These are phyloP conservation scores for Didymella lethalis DNA, from an alignment of 2,329 filamentous ascomycete genomes.

Conservation along the genomic window DNA sequence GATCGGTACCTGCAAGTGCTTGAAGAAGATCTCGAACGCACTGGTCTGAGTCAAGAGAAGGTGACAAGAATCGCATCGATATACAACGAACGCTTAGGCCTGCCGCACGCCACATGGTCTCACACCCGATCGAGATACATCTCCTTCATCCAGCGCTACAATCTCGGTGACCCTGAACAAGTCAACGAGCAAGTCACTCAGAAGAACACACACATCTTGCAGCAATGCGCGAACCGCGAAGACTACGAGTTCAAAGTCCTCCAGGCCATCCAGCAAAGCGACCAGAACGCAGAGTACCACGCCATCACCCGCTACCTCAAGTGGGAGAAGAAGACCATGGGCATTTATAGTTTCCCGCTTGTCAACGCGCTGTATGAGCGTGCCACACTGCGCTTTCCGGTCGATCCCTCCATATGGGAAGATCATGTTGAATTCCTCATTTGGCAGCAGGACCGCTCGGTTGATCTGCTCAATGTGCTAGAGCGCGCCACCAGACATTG, in stretches of 20 bases:
- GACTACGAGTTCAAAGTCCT: conserved; percentile 72
- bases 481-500: conserved; percentile 88
- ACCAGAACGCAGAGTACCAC: conserved; percentile 64
- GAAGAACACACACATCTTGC: conserved; percentile 69
- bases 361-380: conserved; percentile 76
- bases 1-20: conserved; percentile 78
- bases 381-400: conserved; percentile 75
- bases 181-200: conserved; percentile 74
- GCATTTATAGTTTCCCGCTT: conserved; percentile 61
- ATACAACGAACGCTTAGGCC: conserved; percentile 73
- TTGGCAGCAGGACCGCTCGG: conserved; percentile 55
- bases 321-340: conserved; percentile 77
- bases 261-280: conserved; percentile 64
- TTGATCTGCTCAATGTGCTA: conserved; percentile 71
- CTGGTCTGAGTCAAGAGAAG: conserved; percentile 60
- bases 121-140: conserved; percentile 79
- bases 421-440: conserved; percentile 80
- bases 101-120: conserved; percentile 78
- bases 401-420: conserved; percentile 79
- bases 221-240: conserved; percentile 70
- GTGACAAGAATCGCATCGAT: conserved; percentile 72
- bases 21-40: conserved; percentile 70
- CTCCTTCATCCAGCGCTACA: conserved; percentile 75
- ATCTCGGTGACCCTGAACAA: conserved; percentile 73
- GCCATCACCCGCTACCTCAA: conserved; percentile 75